Percentiles rank a stretch among this genome's conserved stretches.
Conservation (phyloP, 2,329 filamentous ascomycete genomes). For the Cladosporium sp. region DNA sequence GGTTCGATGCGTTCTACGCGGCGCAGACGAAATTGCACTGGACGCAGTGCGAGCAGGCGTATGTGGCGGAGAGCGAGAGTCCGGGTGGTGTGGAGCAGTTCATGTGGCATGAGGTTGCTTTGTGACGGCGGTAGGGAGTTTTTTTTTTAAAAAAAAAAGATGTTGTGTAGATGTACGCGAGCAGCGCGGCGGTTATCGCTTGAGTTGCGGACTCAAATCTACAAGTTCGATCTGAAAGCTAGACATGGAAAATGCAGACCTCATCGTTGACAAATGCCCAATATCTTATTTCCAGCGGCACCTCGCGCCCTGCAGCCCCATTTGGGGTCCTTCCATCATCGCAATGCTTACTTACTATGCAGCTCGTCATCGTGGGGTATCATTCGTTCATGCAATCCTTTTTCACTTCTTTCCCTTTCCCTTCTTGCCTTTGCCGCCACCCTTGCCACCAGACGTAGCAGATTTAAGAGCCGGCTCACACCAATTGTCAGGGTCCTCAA, state of each 20-base stretch:
- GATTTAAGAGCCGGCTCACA: constrained; percentile 60
- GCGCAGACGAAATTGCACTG: constrained; percentile 50
- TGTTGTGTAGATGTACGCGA: neutral
- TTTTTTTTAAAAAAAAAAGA: no score
- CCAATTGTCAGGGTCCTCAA: constrained; percentile 60
- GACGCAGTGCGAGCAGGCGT: constrained; percentile 56
- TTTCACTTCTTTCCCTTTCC: constrained; percentile 34
- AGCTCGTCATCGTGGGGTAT: constrained; percentile 13
- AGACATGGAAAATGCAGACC: neutral
- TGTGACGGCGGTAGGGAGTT: no score
- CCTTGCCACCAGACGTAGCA: constrained; percentile 24
- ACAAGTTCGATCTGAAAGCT: neutral
- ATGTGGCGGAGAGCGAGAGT: constrained; percentile 58
- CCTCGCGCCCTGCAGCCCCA: no score
- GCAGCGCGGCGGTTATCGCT: neutral
- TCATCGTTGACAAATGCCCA: neutral
- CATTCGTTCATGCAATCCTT: constrained; percentile 6
- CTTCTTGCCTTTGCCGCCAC: constrained; percentile 33
- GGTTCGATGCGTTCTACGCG: constrained; percentile 37
- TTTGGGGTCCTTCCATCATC: neutral
- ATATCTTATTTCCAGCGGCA: no score
- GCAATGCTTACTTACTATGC: neutral
- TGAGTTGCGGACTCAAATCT: no score
- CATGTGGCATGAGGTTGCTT: constrained; percentile 17
- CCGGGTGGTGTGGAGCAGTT: constrained; percentile 35